Evolutionary conservation across 768 basidiomycete species (phyloP), one percentile per base, ranked within the genome.

Genomic region (Trametes meyenii): DNA sequence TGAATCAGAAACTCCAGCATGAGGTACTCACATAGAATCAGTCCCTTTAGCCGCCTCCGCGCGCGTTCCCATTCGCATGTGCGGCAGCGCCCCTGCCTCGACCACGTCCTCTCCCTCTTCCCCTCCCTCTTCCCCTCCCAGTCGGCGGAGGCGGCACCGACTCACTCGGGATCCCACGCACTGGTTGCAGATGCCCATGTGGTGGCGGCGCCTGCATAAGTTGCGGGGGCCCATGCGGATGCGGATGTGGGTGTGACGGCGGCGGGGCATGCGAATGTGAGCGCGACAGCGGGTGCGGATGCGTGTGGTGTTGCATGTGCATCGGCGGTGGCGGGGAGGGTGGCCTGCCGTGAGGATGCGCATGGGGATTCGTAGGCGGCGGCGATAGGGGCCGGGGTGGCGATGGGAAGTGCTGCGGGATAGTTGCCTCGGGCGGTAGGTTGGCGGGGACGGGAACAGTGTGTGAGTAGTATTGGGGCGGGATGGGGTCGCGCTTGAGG

Each of bases 401-500:
- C 8, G 36, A 8, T 8, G 61, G 46, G 38, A 50, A 7, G 42
- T 55, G 19, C 21, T 56, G 61, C 17, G 55, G 61, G 17, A 62
- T 62, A 3, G 49, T 51, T 8, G 40, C 57, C 40, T 58, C 57
- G 1, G 48, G 61, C 23, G 42, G 61, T 17, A 49, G 56, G 36
- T 33, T 56, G 4, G 60, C 38, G 17, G 57, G 56, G 14, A 62
- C 62, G 12, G 67, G 62, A n/a, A 68, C 64, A 39, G 65, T 61
- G 39, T 63, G 63, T 14, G 67, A 68, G 55, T 66, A 65, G 62
- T 72, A 72, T 39, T 70, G 69, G 23, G 66, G 58, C 11, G 69
- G 64, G 36, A 72, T 68, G 21, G 71, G 71, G 50, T 72, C 71
- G 24, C 60, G 64, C 8, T 56, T 43, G 51, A 72, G 64, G 51